Conservation (phyloP, 768 basidiomycete species). For the Phaeolepiota aurea region DNA sequence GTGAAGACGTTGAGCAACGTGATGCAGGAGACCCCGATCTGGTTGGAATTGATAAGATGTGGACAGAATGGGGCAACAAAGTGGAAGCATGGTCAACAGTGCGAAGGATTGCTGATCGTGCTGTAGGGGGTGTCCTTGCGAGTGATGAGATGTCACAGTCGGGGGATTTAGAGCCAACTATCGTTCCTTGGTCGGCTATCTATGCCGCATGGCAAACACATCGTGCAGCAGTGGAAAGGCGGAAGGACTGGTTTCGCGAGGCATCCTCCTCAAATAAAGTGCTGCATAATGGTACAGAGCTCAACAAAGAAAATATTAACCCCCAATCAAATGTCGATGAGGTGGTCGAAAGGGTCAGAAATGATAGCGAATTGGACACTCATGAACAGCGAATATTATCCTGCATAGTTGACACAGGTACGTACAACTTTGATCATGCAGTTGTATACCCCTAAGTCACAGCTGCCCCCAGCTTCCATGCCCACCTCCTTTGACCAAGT, state of each 20-base stretch:
- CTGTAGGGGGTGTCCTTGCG: conserved; percentile 57
- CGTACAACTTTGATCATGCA: conserved; percentile 13
- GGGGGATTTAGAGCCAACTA: conserved; percentile 43
- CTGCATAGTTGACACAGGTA: conserved; percentile 81
- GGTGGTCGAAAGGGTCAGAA: conserved; percentile 69
- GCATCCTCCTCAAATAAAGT: conserved; percentile 13
- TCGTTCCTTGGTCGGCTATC: conserved; percentile 61
- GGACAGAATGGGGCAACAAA: conserved; percentile 62
- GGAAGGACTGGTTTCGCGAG: conserved; percentile 56
- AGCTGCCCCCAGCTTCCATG: conserved; percentile 43
- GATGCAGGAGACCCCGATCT: conserved; percentile 1
- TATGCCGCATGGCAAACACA: conserved; percentile 59
- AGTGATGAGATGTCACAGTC: conserved; percentile 20
- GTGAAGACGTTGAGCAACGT: conserved; percentile 8
- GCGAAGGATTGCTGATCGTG: conserved; percentile 66
- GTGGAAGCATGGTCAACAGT: conserved; percentile 67
- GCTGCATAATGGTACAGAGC: conserved; percentile 21
- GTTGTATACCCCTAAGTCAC: conserved; percentile 8
- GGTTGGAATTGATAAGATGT: conserved; percentile 22
- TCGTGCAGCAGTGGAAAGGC: conserved; percentile 36
- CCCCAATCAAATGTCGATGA: conserved; percentile 47
- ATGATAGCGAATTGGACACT: conserved; percentile 65
- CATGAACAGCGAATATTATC: conserved; percentile 76
- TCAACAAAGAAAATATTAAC: conserved; percentile 23
- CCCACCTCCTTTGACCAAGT: conserved; percentile 83